Conservation (phyloP, 176 grass and related monocot species). For the Oryza officinalis region DNA sequence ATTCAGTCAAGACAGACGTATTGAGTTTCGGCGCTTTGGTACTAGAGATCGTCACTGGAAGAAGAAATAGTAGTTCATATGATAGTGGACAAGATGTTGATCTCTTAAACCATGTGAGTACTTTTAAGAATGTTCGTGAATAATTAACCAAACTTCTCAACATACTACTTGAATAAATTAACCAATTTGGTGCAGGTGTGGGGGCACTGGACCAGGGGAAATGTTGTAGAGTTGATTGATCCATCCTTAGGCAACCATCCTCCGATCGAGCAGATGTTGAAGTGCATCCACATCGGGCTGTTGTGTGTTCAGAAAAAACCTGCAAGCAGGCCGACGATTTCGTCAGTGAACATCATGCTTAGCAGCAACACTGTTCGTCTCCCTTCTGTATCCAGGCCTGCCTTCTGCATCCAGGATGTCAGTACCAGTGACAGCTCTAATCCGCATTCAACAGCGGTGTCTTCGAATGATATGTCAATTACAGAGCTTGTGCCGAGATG, state of each 20-base stretch:
- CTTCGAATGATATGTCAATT: constrained; percentile 31
- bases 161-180: neutral
- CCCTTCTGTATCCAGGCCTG: constrained; percentile 40
- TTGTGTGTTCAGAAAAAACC: constrained; percentile 60
- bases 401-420: constrained; percentile 36
- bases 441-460: neutral
- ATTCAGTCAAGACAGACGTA: no score
- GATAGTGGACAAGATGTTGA: constrained; percentile 28
- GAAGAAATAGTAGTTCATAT: constrained; percentile 38
- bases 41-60: neutral
- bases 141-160: neutral
- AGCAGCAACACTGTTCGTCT: constrained; percentile 41
- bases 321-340: constrained; percentile 50
- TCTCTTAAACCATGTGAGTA: constrained; percentile 47
- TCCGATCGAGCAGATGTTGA: constrained; percentile 40
- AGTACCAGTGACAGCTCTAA: neutral
- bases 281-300: constrained; percentile 53
- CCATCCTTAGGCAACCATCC: constrained; percentile 17
- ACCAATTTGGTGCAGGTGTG: constrained; percentile 41
- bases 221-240: constrained; percentile 40
- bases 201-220: constrained; percentile 51
- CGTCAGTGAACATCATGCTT: constrained; percentile 55
- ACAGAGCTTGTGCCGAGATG: constrained; percentile 45
- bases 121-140: neutral
- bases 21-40: no score